phyloP scores from a whole-genome alignment of 768 basidiomycete genomes.

The Leccinum truebloodii region DNA sequence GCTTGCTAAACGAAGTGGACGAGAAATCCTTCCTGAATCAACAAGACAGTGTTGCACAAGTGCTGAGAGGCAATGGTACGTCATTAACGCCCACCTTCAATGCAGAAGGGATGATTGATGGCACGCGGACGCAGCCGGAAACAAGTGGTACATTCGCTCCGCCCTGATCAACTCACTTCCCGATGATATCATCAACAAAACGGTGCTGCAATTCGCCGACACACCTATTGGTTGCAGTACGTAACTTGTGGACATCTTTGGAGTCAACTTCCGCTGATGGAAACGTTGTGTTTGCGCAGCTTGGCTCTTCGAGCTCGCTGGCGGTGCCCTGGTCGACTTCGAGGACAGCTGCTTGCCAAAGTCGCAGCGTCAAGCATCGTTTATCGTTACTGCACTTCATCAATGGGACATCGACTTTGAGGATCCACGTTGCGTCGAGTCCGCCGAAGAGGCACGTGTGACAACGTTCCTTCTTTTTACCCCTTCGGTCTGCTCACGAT shows the following conservation, averaged over 20 bases:
- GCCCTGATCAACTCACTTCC: slow-evolving; percentile 80
- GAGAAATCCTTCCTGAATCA: slow-evolving; percentile 90
- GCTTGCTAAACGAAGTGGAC: slow-evolving; percentile 85
- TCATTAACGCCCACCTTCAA: not conserved
- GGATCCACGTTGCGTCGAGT: slow-evolving; percentile 77
- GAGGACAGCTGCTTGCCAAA: slow-evolving; percentile 76
- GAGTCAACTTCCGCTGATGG: slow-evolving; percentile 4
- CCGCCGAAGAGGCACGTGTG: slow-evolving; percentile 72
- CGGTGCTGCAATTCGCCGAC: slow-evolving; percentile 76
- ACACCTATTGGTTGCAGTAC: slow-evolving; percentile 90
- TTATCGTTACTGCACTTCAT: slow-evolving; percentile 87
- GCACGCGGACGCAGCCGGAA: slow-evolving; percentile 50
- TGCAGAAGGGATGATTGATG: not conserved
- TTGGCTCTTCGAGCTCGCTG: slow-evolving; percentile 91
- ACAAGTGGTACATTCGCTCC: slow-evolving; percentile 92
- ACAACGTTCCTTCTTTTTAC: not conserved
- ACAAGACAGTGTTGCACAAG: slow-evolving; percentile 90
- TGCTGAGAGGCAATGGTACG: slow-evolving; percentile 80
- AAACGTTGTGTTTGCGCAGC: slow-evolving; percentile 43
- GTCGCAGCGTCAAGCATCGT: slow-evolving; percentile 74
- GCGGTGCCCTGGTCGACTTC: slow-evolving; percentile 73
- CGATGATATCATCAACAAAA: slow-evolving; percentile 83
- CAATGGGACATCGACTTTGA: slow-evolving; percentile 88
- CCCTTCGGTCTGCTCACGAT: slow-evolving; percentile 10
- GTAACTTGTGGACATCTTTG: slow-evolving; percentile 33